Percentiles rank a stretch among this genome's conserved stretches.
Conservation (phyloP, 495 filamentous ascomycete genomes). For the Penicillium lividum region DNA sequence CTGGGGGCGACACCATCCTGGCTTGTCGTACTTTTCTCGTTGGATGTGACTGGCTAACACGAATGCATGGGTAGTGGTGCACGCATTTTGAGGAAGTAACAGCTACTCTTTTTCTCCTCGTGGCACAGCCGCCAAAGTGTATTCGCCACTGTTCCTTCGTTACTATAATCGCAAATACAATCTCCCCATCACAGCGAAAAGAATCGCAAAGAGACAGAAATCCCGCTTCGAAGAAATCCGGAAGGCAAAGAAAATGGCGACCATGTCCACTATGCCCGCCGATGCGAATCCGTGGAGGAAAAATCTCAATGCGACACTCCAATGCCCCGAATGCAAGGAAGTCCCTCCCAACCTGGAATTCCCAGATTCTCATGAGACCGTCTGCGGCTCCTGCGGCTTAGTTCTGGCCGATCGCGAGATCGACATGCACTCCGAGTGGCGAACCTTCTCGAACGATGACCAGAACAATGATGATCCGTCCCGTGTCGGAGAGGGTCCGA, state of each 20-base stretch:
- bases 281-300: constrained; percentile 57
- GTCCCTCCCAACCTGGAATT: constrained; percentile 92
- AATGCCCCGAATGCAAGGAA: constrained; percentile 90
- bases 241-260: constrained; percentile 42
- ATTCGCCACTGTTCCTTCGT: constrained; percentile 65
- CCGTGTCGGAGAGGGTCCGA: constrained; percentile 91
- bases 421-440: constrained; percentile 96
- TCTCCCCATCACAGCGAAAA: constrained; percentile 41
- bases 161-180: constrained; percentile 50
- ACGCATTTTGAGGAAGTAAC: constrained; percentile 11
- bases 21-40: constrained; percentile 20
- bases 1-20: constrained; percentile 9
- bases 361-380: constrained; percentile 86
- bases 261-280: constrained; percentile 25
- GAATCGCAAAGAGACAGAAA: constrained; percentile 40
- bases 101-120: constrained; percentile 14
- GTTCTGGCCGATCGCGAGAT: constrained; percentile 89
- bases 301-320: constrained; percentile 80
- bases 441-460: constrained; percentile 97
- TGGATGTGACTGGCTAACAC: constrained; percentile 35
- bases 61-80: constrained; percentile 24
- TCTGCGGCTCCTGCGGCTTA: constrained; percentile 89
- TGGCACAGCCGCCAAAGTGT: constrained; percentile 56
- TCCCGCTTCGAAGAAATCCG: constrained; percentile 22
- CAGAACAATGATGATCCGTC: constrained; percentile 94